phyloP scores from a whole-genome alignment of 2,329 filamentous ascomycete species.

The Setomelanomma holmii region DNA sequence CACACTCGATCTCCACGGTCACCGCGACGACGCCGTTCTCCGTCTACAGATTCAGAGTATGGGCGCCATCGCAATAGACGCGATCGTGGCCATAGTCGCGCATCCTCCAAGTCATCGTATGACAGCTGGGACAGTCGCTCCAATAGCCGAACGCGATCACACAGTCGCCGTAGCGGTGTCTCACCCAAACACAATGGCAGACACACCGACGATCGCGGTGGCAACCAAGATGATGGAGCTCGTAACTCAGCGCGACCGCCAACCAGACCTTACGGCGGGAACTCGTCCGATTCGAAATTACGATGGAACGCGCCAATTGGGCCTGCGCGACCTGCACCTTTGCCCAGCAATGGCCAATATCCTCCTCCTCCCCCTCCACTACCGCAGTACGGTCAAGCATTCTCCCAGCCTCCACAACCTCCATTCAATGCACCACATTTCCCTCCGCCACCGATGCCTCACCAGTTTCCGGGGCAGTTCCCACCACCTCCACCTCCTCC shows the following conservation, averaged over 20 bases:
- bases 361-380: slow-evolving; percentile 5
- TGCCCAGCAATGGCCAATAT: slow-evolving; percentile 14
- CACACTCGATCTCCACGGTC: slow-evolving; percentile 4
- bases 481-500: slow-evolving; percentile 26
- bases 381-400: slow-evolving; percentile 11
- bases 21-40: slow-evolving; percentile 18
- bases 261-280: slow-evolving; percentile 11
- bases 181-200: slow-evolving; percentile 16
- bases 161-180: slow-evolving; percentile 16
- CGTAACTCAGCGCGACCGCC: slow-evolving; percentile 15
- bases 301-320: slow-evolving; percentile 17
- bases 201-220: slow-evolving; percentile 12
- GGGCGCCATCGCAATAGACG: slow-evolving; percentile 14
- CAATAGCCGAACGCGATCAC: slow-evolving; percentile 16
- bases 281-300: slow-evolving; percentile 12
- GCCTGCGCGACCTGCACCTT: neutral
- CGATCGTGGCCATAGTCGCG: slow-evolving; percentile 20
- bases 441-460: slow-evolving; percentile 21
- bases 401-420: slow-evolving; percentile 18
- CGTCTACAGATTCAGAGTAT: slow-evolving; percentile 23
- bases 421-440: slow-evolving; percentile 27
- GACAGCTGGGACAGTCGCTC: slow-evolving; percentile 19
- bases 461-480: slow-evolving; percentile 27
- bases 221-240: slow-evolving; percentile 13
- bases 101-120: slow-evolving; percentile 23